Evolutionary conservation across 208 protist genomes (phyloP).

Genomic region (Spongospora subterranea): DNA sequence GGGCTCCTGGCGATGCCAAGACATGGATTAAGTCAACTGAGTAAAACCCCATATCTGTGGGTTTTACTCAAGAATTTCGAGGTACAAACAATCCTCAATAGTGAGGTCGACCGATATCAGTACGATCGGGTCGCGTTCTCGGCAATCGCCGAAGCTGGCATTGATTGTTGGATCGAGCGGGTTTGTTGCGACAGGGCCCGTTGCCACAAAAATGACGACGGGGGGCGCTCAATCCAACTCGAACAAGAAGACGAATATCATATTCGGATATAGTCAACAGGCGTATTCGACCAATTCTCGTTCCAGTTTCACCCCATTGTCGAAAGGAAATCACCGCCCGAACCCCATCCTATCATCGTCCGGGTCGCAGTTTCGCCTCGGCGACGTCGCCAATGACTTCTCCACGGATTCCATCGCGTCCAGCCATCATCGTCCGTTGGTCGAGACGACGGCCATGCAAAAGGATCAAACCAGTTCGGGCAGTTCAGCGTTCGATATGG

Average conservation of each 20-base stretch:
- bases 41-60: neutral
- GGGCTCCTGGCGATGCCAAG: neutral
- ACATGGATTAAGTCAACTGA: neutral
- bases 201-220: neutral
- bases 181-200: neutral
- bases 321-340: neutral
- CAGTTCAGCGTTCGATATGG: neutral
- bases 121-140: neutral
- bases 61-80: neutral
- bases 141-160: no score
- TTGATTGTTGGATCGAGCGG: no score
- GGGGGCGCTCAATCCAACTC: neutral
- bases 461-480: neutral
- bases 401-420: slow-evolving; percentile 44
- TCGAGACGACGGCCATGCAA: neutral
- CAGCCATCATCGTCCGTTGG: neutral
- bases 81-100: neutral
- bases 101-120: neutral
- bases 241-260: slow-evolving; percentile 3
- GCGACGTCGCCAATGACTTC: neutral
- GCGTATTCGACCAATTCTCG: slow-evolving; percentile 46
- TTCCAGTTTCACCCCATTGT: slow-evolving; percentile 46
- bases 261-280: neutral
- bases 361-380: neutral
- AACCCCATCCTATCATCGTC: neutral